Percentiles rank a stretch among this genome's conserved stretches.
These are phyloP conservation scores for Pleurotus pulmonarius DNA, from an alignment of 768 basidiomycete species.

Conservation along the genomic window DNA sequence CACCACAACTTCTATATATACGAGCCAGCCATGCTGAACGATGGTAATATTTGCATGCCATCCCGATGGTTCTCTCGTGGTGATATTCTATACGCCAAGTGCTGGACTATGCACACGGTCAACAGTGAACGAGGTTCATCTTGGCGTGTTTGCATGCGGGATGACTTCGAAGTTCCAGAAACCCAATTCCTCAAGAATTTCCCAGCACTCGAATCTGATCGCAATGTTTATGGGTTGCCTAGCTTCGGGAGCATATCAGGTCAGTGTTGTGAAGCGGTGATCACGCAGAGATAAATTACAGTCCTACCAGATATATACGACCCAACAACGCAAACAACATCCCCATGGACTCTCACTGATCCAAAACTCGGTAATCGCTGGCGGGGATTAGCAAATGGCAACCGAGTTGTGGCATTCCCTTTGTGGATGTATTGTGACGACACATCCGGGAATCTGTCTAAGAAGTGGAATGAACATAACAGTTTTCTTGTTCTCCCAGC, in stretches of 20 bases:
- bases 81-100: constrained; percentile 13
- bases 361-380: constrained; percentile 20
- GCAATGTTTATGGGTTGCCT: constrained; percentile 7
- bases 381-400: constrained; percentile 22
- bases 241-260: constrained; percentile 12
- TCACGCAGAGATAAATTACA: too few relatives aligned
- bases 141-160: constrained; percentile 16
- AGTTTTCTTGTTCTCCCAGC: constrained; percentile 31
- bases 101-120: constrained; percentile 13
- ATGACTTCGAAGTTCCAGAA: constrained; percentile 9
- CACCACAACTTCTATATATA: constrained; percentile 22
- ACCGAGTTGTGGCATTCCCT: constrained; percentile 24
- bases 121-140: background rate
- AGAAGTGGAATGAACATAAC: constrained; percentile 47
- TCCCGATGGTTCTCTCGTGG: constrained; percentile 19
- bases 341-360: constrained; percentile 14
- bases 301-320: background rate
- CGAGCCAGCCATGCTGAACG: constrained; percentile 21
- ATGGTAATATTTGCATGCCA: constrained; percentile 17
- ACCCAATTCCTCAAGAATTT: constrained; percentile 9
- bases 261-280: background rate
- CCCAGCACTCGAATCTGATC: background rate
- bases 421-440: constrained; percentile 43
- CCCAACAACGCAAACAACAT: background rate
- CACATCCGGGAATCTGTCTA: constrained; percentile 40